phyloP scores from a whole-genome alignment of 345 rosid species.

The Erucastrum elatum region DNA sequence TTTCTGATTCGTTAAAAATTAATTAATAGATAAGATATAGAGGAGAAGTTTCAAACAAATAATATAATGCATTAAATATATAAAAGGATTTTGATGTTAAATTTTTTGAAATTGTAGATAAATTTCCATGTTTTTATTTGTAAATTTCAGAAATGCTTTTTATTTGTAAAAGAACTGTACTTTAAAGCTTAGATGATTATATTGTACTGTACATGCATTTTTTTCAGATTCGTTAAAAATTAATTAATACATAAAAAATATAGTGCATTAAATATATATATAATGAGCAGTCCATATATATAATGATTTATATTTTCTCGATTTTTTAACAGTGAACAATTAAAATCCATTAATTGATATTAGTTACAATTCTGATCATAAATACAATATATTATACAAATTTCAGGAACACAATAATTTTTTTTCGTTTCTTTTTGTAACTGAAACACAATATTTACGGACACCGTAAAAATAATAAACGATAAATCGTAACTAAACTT shows the following conservation, averaged over 20 bases:
- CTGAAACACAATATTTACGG: neutral
- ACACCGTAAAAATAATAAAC: neutral
- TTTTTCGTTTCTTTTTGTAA: neutral
- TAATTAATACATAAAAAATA: no score
- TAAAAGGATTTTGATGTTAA: neutral
- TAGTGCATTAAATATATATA: no score
- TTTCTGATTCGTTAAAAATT: no score
- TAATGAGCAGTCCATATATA: no score
- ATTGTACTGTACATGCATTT: no score
- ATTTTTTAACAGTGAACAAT: neutral
- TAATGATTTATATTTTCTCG: neutral
- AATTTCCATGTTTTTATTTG: neutral
- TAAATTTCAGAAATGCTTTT: no score
- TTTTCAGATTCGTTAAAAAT: no score
- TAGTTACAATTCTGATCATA: neutral
- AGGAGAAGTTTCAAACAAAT: no score
- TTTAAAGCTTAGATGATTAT: neutral
- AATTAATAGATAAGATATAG: no score
- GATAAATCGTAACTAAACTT: neutral
- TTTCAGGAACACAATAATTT: neutral
- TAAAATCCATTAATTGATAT: neutral
- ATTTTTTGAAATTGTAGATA: neutral
- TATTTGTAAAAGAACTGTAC: neutral
- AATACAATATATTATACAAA: neutral
- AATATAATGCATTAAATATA: no score